These are phyloP conservation scores for Primulina tabacum DNA, from an alignment of 257 asterid genomes.

Conservation along the genomic window DNA sequence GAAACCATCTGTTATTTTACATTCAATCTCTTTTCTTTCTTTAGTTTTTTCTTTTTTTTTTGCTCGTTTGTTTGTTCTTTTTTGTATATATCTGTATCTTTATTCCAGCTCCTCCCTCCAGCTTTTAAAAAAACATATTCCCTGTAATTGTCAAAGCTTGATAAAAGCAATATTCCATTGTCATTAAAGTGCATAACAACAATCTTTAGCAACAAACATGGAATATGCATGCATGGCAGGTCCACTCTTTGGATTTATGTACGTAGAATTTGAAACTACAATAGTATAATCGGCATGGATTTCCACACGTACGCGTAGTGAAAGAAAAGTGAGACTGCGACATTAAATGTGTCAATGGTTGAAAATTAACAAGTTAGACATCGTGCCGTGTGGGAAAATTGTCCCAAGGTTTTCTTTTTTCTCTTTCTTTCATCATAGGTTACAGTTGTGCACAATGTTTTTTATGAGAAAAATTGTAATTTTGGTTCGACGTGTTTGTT, in stretches of 20 bases:
- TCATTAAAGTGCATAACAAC: constrained; percentile 38
- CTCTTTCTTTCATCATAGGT: too few species aligned
- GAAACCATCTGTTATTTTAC: constrained; percentile 19
- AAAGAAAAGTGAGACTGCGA: constrained; percentile 3
- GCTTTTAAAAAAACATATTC: constrained; percentile 25
- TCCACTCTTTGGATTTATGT: constrained; percentile 11
- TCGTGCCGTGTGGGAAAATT: neutral
- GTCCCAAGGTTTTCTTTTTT: neutral
- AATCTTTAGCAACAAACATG: constrained; percentile 35
- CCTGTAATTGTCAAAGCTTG: constrained; percentile 30
- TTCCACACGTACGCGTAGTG: neutral
- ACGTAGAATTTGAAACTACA: neutral
- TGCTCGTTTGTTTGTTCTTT: constrained; percentile 43
- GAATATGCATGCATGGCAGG: neutral
- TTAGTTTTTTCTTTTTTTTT: constrained; percentile 17
- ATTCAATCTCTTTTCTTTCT: constrained; percentile 29
- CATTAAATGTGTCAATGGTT: neutral
- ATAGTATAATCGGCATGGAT: neutral
- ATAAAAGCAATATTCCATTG: constrained; percentile 37
- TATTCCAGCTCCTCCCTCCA: constrained; percentile 32
- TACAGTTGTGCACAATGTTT: too few species aligned
- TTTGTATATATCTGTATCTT: constrained; percentile 37
- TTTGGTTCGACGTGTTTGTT: too few species aligned
- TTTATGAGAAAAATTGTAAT: too few species aligned
- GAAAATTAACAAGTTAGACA: neutral